These are phyloP conservation scores for Thielaviopsis punctulata DNA, from an alignment of 2,329 filamentous ascomycete genomes.

Conservation along the genomic window DNA sequence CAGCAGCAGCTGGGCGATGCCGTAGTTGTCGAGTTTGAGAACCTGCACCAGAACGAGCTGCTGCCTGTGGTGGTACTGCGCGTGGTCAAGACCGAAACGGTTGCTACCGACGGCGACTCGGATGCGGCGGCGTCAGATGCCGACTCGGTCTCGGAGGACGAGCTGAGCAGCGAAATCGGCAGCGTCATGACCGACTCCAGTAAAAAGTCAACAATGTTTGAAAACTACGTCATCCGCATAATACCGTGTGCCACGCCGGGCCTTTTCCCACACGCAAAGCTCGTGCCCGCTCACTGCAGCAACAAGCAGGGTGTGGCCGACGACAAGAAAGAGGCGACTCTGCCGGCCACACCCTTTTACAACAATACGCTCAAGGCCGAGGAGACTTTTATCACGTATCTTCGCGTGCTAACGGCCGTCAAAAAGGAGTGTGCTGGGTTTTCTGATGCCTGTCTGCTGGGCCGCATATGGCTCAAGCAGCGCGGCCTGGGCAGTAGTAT, in stretches of 20 bases:
- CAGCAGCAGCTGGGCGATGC: constrained; percentile 35
- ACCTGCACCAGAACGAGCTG: constrained; percentile 56
- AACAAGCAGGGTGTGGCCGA: constrained; percentile 38
- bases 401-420: constrained; percentile 56
- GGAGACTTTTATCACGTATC: constrained; percentile 52
- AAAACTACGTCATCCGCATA: constrained; percentile 48
- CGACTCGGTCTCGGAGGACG: constrained; percentile 6
- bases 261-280: constrained; percentile 54
- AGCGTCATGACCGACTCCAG: constrained; percentile 12
- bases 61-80: constrained; percentile 46
- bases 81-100: constrained; percentile 12
- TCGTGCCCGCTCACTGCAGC: constrained; percentile 45
- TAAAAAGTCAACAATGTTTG: constrained; percentile 19
- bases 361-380: constrained; percentile 75
- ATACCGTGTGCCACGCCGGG: constrained; percentile 55
- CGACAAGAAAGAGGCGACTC: constrained; percentile 23
- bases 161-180: constrained; percentile 14
- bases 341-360: constrained; percentile 59
- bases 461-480: constrained; percentile 77
- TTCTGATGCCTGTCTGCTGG: constrained; percentile 69
- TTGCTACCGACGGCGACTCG: constrained; percentile 2
- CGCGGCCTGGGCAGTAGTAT: constrained; percentile 58
- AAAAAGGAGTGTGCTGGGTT: constrained; percentile 56
- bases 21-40: constrained; percentile 39
- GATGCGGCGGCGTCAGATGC: no score